Conservation (phyloP, 495 filamentous ascomycete genomes). For the Rhypophila decipiens region DNA sequence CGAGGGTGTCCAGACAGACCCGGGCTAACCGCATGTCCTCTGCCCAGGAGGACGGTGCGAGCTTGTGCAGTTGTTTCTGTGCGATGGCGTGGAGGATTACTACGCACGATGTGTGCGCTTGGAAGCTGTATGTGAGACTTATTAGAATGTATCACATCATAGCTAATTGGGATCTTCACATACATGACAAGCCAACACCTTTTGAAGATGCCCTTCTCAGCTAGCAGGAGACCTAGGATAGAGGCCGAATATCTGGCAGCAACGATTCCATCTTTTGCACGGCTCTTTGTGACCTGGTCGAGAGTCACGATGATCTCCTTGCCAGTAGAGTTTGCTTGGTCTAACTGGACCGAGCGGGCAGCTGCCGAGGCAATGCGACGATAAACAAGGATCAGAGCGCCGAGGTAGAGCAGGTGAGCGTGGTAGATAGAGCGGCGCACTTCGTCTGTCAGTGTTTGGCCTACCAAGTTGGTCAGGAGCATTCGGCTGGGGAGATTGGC, state of each 20-base stretch:
- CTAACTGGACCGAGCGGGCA: slow-evolving; percentile 3
- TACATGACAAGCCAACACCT: slow-evolving; percentile 31
- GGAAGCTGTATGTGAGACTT: slow-evolving; percentile 13
- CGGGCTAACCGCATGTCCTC: slow-evolving; percentile 19
- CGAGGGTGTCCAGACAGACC: slow-evolving; percentile 19
- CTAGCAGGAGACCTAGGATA: slow-evolving; percentile 19
- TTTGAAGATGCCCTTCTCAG: slow-evolving; percentile 21
- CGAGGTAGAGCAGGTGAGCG: slow-evolving; percentile 27
- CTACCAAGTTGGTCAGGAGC: slow-evolving; percentile 7
- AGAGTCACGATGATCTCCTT: too few relatives aligned
- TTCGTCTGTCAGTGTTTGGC: slow-evolving; percentile 3
- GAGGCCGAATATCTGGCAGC: slow-evolving; percentile 21
- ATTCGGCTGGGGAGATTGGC: slow-evolving; percentile 13
- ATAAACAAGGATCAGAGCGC: slow-evolving; percentile 27
- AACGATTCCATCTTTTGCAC: slow-evolving; percentile 13
- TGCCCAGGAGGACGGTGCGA: slow-evolving; percentile 11
- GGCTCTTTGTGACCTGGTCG: neutral
- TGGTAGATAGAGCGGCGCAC: slow-evolving; percentile 24
- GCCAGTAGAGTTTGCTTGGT: neutral
- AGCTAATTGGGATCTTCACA: neutral
- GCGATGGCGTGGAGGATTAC: slow-evolving; percentile 22
- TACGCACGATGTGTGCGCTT: slow-evolving; percentile 25
- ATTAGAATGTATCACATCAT: neutral
- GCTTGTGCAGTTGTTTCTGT: slow-evolving; percentile 23
- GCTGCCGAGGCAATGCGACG: slow-evolving; percentile 22